Base-by-base conservation (phyloP, 106 monocot genomes). In the Allium fistulosum region DNA sequence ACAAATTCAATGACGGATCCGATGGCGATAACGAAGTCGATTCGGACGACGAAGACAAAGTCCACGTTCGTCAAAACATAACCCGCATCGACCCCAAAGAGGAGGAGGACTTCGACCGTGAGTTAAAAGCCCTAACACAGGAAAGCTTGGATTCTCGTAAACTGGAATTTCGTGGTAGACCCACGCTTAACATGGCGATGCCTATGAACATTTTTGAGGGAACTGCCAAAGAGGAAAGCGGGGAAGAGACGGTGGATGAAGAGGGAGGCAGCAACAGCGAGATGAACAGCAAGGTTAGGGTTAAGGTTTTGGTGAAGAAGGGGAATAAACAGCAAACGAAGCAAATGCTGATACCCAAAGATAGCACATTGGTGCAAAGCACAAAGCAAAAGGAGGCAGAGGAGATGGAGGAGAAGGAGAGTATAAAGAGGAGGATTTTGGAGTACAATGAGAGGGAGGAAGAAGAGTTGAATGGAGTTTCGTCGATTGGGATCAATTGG, bases 381-480 rank as follows among this genome's bases (percentile, higher is more conserved):
- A 85, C 92, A n/a, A 93, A 90, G 66, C 87, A 99, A 58, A 82
- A 93, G 56, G 97, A 93, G 46, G 87, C 84, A 7, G 97, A 84
- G 0, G 97, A 99, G 81, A 61, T 99, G 68, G 92, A 99, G 76
- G 97, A 99, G 83, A 99, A 93, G 74, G 84, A 82, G 75, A 84
- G 65, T 59, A 90, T 99, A 17, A 99, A 99, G 74, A 71, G 79
- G 83, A 82, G 78, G 78, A 99, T 99, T 17, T 61, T 99, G 63
- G 97, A 92, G 79, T 99, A 99, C 71, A 99, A 99, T 67, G 97
- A 99, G 66, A 80, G 97, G 52, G 97, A 99, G 69, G 97, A 97
- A 51, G 97, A 99, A 60, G 97, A 97, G 59, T 73, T 74, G 1
- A 90, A 75, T 74, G 90, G 94, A 10, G 62, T 74, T 26, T 67